phyloP scores from a whole-genome alignment of 1,139 yeast species.

The Lodderomyces margitis region DNA sequence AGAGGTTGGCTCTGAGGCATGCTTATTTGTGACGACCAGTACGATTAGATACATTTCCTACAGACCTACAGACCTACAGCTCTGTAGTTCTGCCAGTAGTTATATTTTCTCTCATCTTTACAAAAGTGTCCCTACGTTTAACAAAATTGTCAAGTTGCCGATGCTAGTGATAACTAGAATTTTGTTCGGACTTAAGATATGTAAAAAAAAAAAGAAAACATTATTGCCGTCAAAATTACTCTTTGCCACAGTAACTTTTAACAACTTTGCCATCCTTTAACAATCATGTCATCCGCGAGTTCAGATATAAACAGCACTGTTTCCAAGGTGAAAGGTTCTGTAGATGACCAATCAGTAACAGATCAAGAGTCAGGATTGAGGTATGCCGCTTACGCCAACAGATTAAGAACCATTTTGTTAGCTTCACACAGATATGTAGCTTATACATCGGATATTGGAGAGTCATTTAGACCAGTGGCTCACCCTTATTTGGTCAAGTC shows the following conservation, averaged over 20 bases:
- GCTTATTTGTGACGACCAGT: too few relatives aligned
- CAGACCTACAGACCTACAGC: too few relatives aligned
- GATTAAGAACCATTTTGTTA: constrained; percentile 63
- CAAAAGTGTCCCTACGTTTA: too few relatives aligned
- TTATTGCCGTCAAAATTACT: not conserved
- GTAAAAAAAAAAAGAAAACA: not conserved
- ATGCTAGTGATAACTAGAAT: not conserved
- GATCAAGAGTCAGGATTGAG: constrained; percentile 54
- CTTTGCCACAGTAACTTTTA: not conserved
- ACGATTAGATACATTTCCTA: too few relatives aligned
- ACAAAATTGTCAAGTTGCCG: too few relatives aligned
- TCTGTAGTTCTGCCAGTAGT: too few relatives aligned
- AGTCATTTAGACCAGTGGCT: constrained; percentile 84
- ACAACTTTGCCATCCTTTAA: not conserved
- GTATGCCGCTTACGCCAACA: constrained; percentile 80
- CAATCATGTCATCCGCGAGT: not conserved
- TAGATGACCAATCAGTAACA: constrained; percentile 10
- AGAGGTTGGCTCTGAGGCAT: too few relatives aligned
- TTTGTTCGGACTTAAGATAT: not conserved
- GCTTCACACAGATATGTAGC: constrained; percentile 88
- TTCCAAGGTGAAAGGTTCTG: constrained; percentile 15
- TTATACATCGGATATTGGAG: constrained; percentile 85
- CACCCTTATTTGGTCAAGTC: constrained; percentile 61
- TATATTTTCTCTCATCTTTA: too few relatives aligned
- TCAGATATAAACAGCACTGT: constrained; percentile 10